Base-by-base conservation (phyloP, 352 stramenopile genomes). In the Phytopythium chamaehyphon region DNA sequence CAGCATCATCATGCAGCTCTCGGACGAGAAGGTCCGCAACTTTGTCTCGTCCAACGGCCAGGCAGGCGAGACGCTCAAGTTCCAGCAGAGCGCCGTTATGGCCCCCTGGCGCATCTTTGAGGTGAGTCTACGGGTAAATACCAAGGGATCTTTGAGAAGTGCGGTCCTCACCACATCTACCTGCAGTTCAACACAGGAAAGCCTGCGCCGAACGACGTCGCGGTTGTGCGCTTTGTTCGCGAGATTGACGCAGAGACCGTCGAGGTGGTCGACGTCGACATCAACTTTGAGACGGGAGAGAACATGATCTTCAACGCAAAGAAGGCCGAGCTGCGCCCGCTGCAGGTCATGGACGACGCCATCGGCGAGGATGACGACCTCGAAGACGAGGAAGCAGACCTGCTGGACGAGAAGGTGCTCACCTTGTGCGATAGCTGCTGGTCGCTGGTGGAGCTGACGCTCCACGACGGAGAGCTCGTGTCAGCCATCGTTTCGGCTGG, bases 251-350 rank as follows among this genome's bases (percentile, higher is more conserved):
- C 85, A n/a, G 56, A 54, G 26, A 86, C 63, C 7, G 75, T 94
- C 23, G 83, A 94, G 54, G 81, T 94, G 47, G 80, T 94, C 64
- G 83, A 94, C 43, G 83, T 94, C 15, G 83, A 94, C 28, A 77
- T 92, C 42, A 94, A 94, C 57, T 94, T 90, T 50, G 83, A 94
- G 54, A 92, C 83, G 22, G 83, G 83, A 35, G 83, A 94, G 57
- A 90, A 90, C 62, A 77, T 86, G 63, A 62, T 85, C 12, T 94
- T 94, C 57, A 57, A 78, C 48, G 76, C 84, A 7, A 70, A 73
- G 22, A 86, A 85, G 54, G 42, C 62, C 0, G 66, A 73, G 19
- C 57, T 94, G 52, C 72, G 78, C 0, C 76, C 83, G 16, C 70
- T 94, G 64, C 81, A 89, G 48, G 81, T 91, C 22, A 82, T 92